Percentiles rank a stretch among this genome's conserved stretches.
phyloP scores from a whole-genome alignment of 257 asterid species.

The Leonotis leonurus region DNA sequence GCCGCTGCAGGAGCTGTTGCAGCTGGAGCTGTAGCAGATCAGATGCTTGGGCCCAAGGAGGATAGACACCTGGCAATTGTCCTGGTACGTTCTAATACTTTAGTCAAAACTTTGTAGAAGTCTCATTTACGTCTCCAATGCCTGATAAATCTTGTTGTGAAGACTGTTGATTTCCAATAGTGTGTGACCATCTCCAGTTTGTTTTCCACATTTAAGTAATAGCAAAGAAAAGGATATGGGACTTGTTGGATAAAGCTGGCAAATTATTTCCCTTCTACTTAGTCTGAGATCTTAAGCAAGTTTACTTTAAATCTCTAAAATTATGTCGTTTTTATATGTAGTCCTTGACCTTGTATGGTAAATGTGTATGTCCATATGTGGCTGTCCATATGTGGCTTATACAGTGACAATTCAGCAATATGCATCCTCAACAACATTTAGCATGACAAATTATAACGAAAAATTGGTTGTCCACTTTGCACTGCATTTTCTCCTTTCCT shows the following conservation, averaged over 20 bases:
- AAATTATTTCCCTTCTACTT: background rate
- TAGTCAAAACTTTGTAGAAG: background rate
- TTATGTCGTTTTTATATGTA: background rate
- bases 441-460: background rate
- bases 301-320: background rate
- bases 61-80: conserved; percentile 93
- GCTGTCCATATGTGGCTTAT: background rate
- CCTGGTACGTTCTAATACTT: conserved; percentile 42
- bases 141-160: too few relatives aligned
- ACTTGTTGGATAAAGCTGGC: background rate
- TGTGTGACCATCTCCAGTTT: background rate
- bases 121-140: conserved; percentile 4
- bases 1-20: conserved; percentile 99
- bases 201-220: background rate
- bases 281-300: background rate
- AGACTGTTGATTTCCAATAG: background rate
- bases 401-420: background rate
- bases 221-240: background rate
- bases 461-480: too few relatives aligned
- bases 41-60: conserved; percentile 99
- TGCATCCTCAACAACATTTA: background rate
- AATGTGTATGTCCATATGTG: background rate
- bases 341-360: background rate
- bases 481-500: background rate
- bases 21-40: conserved; percentile 98